These are phyloP conservation scores for Cerioporus squamosus DNA, from an alignment of 1,284 basidiomycete genomes.

Conservation along the genomic window DNA sequence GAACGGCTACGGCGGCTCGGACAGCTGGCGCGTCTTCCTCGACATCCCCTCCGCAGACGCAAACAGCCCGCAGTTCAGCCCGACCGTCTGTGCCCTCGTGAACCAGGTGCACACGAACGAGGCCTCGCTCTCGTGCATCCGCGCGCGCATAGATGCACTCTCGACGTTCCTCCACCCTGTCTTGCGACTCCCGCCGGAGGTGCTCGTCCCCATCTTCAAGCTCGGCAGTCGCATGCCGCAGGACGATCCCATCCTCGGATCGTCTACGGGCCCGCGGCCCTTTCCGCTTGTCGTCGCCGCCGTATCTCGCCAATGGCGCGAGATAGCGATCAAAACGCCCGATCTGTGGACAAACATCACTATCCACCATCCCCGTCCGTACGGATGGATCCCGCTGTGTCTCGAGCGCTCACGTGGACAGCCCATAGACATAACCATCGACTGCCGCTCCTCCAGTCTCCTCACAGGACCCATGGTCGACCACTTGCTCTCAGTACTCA, in stretches of 20 bases:
- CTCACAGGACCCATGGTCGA: constrained; percentile 23
- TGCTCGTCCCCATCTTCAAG: constrained; percentile 24
- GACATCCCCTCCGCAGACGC: constrained; percentile 9
- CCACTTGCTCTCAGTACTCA: constrained; percentile 16
- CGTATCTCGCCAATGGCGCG: constrained; percentile 34
- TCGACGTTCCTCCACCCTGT: constrained; percentile 22
- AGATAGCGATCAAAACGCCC: constrained; percentile 29
- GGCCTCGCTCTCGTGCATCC: constrained; percentile 23
- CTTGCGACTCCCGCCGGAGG: constrained; percentile 21
- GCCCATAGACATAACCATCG: constrained; percentile 31
- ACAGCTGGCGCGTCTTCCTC: constrained; percentile 24
- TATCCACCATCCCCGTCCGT: constrained; percentile 25
- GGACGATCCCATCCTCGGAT: constrained; percentile 22
- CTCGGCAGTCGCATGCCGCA: constrained; percentile 23
- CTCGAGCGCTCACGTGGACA: constrained; percentile 23
- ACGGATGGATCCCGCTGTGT: constrained; percentile 25
- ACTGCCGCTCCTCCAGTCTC: constrained; percentile 23
- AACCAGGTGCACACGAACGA: constrained; percentile 25
- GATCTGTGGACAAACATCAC: constrained; percentile 33
- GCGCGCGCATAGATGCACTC: constrained; percentile 24
- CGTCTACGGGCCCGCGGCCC: constrained; percentile 14
- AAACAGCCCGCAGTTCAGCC: constrained; percentile 21
- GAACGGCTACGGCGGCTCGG: constrained; percentile 16
- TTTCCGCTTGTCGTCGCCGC: constrained; percentile 31
- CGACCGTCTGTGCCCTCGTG: constrained; percentile 21